Conservation (phyloP, 2,329 filamentous ascomycete species). For the Exophiala bonariae region DNA sequence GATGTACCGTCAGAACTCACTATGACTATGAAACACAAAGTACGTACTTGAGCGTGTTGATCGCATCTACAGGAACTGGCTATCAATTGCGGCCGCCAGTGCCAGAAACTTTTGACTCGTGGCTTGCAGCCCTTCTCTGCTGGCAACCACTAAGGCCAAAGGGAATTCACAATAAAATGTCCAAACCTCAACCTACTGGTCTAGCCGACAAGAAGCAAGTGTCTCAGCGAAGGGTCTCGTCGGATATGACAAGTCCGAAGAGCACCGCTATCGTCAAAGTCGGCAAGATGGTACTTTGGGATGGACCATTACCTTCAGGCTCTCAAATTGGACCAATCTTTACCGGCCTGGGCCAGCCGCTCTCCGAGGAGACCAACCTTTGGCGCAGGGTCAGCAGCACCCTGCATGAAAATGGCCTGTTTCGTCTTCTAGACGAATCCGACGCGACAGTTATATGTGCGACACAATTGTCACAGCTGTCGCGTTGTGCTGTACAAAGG, state of each 20-base stretch:
- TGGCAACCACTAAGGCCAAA: constrained; percentile 53
- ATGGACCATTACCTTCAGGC: constrained; percentile 56
- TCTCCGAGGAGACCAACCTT: constrained; percentile 42
- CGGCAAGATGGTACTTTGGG: constrained; percentile 87
- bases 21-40: constrained; percentile 47
- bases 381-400: constrained; percentile 93
- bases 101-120: constrained; percentile 52
- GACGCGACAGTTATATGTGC: constrained; percentile 78
- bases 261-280: constrained; percentile 91
- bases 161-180: constrained; percentile 52
- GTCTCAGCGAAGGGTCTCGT: constrained; percentile 47
- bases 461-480: constrained; percentile 84
- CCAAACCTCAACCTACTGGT: constrained; percentile 47
- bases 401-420: constrained; percentile 88
- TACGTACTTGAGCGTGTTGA: constrained; percentile 50
- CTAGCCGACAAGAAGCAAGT: constrained; percentile 44
- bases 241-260: constrained; percentile 56
- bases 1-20: constrained; percentile 49
- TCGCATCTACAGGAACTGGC: constrained; percentile 47
- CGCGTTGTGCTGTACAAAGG: constrained; percentile 85
- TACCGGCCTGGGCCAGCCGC: constrained; percentile 45
- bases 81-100: constrained; percentile 51
- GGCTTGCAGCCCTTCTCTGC: constrained; percentile 52
- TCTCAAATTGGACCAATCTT: constrained; percentile 20
- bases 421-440: constrained; percentile 85